A percentile compares a stretch with the other conserved stretches of the same genome.
Conservation (phyloP, 2,329 filamentous ascomycete species). For the Uncinocarpus reesii region DNA sequence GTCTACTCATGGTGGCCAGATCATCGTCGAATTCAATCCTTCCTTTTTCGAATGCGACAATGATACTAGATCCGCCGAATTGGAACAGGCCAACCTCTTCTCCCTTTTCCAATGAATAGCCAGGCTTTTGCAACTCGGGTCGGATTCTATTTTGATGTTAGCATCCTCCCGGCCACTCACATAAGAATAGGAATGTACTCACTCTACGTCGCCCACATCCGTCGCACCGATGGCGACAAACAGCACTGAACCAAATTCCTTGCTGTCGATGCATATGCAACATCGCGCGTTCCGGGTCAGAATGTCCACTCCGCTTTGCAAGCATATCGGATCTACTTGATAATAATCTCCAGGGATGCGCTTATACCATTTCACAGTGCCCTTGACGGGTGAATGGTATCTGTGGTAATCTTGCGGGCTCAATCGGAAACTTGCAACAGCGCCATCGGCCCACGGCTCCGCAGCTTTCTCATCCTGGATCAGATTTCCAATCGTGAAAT, state of each 20-base stretch:
- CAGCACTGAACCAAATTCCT: conserved; percentile 35
- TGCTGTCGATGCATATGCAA: conserved; percentile 30
- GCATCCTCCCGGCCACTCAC: too few relatives aligned
- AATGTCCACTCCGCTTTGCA: conserved; percentile 30
- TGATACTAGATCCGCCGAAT: conserved; percentile 35
- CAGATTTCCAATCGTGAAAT: conserved; percentile 36
- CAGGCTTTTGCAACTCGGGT: conserved; percentile 25
- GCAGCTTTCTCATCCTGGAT: conserved; percentile 28
- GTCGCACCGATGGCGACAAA: conserved; percentile 37
- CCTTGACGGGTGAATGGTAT: conserved; percentile 37
- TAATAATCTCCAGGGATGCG: conserved; percentile 38
- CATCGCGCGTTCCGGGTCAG: conserved; percentile 32
- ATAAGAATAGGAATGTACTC: conserved; percentile 18
- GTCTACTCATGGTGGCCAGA: conserved; percentile 25
- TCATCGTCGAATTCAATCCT: conserved; percentile 34
- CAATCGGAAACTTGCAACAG: conserved; percentile 35
- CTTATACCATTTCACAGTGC: conserved; percentile 30
- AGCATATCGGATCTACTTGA: conserved; percentile 32
- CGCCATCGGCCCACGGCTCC: conserved; percentile 27
- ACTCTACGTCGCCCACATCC: conserved; percentile 35
- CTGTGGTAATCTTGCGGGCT: conserved; percentile 40
- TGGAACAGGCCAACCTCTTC: conserved; percentile 36
- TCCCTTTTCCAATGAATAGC: conserved; percentile 30
- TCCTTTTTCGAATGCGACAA: conserved; percentile 33
- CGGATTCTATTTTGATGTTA: conserved; percentile 24